Evolutionary conservation across 2,329 filamentous ascomycete genomes (phyloP), one percentile per base, ranked within the genome.

Genomic region (Pestalotiopsis sp.): DNA sequence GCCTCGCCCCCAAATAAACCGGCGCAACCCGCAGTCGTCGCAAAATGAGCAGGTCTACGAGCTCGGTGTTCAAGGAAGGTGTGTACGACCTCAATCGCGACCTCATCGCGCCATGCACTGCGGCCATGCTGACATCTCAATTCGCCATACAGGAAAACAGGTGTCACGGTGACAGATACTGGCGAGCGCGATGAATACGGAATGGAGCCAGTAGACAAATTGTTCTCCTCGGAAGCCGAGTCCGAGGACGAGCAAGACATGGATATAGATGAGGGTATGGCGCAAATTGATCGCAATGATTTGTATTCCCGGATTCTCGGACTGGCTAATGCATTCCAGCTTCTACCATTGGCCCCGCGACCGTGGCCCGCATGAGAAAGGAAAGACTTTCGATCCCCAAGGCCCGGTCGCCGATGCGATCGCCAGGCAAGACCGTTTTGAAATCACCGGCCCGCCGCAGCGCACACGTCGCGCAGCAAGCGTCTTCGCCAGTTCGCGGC

Each of bases 141-240:
- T 58, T n/a, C n/a, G 45, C 31, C 31, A 36, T 36, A 1, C 69
- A 98, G 95, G 74, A 97, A 97, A 87, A 99, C 96, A 0, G 96
- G 96, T 59, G 88, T 97, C 31, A 92, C 90, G 1, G 81, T 98
- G 39, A 89, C 90, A 75, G 93, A 97, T 76, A 90, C 85, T 67
- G 93, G 93, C 66, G 85, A 91, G 70, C 92, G 94, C 82, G 95
- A 98, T 81, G 94, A 97, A 79, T 86, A 97, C 85, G 96, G 95
- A 80, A 90, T 99, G 84, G 94, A 98, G 78, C 92, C 93, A 45
- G 87, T 97, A 69, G 93, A 95, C 45, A 89, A 90, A 73, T 89
- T 98, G 72, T 97, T 97, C 80, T 98, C 95, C 9, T 97, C 95
- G n/a, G 11, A 13, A 17, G 14, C 59, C 27, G 66, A 68, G 3